Base-by-base conservation (phyloP, 2,329 filamentous ascomycete species). In the Truncatella angustata region DNA sequence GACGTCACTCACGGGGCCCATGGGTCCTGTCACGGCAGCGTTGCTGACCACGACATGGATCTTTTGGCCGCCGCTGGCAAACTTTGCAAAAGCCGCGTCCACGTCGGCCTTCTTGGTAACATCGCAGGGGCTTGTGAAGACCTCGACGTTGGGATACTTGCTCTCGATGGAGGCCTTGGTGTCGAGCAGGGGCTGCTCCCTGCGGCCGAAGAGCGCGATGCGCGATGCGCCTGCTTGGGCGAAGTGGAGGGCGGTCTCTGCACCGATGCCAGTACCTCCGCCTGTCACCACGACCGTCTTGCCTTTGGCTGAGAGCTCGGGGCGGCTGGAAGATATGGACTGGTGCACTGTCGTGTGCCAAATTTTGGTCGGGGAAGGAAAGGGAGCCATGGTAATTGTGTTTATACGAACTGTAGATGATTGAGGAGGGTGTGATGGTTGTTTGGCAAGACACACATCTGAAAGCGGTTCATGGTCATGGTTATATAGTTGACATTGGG, bases 201-300 rank as follows among this genome's bases (percentile, higher is more conserved):
- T 62, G 18, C 76, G 72, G 21, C 75, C 75, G 1, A 78, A 58
- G 5, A 80, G 65, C 7, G 66, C 68, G 44, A 80, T 73, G 0
- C 63, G 63, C 39, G 68, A 61, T 1, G 74, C 74, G 6, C 74
- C 73, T 51, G 76, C 73, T 56, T 62, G 42, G 10, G 75, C 75
- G 49, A 78, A 79, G 55, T 58, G 62, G 21, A 48, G 61, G 5
- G 73, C 73, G 5, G 70, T 77, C 44, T 66, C 71, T 37, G 65
- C 66, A 30, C 76, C 75, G 34, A 79, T 78, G 5, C 75, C 76
- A 10, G 58, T 57, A 3, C 74, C 73, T 0, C 71, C 74, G 18
- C 74, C 75, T 3, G 75, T 79, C 12, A 76, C 56, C 4, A 76
- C 4, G 10, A 76, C 57, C 6, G 60, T 68, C 54, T 73, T 76